These are phyloP conservation scores for Herpetomonas samuelpessoai DNA, from an alignment of 208 protist species.

Conservation along the genomic window DNA sequence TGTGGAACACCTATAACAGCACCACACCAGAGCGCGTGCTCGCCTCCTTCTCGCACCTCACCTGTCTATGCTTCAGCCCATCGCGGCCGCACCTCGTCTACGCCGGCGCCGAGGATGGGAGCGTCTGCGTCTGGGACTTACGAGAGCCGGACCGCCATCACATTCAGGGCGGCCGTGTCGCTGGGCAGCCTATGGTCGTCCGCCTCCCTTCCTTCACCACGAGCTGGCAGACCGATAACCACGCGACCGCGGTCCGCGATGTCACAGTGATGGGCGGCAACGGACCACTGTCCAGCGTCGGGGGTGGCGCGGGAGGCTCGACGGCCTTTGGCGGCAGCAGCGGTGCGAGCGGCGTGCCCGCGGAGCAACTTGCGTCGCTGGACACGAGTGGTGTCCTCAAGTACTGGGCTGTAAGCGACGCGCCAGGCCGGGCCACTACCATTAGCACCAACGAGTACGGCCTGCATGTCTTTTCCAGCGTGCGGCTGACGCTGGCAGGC, in stretches of 20 bases:
- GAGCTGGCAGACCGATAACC: conserved; percentile 67
- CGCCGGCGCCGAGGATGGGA: conserved; percentile 66
- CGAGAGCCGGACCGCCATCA: conserved; percentile 77
- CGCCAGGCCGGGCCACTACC: conserved; percentile 22
- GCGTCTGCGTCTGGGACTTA: conserved; percentile 69
- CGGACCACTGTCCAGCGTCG: neutral
- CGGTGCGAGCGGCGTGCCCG: conserved; percentile 43
- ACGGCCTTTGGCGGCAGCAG: conserved; percentile 9
- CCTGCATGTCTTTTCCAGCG: conserved; percentile 47
- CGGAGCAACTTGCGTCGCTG: conserved; percentile 74
- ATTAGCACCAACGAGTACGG: conserved; percentile 65
- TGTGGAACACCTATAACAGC: conserved; percentile 72
- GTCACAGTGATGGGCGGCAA: conserved; percentile 71
- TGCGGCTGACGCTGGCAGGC: conserved; percentile 34
- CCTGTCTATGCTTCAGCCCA: conserved; percentile 58
- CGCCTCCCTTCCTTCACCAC: conserved; percentile 74
- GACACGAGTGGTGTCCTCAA: conserved; percentile 42
- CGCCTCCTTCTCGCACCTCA: conserved; percentile 46
- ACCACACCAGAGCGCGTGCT: conserved; percentile 60
- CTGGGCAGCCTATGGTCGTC: conserved; percentile 25
- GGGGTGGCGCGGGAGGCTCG: too few relatives aligned
- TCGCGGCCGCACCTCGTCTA: conserved; percentile 61
- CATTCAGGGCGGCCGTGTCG: conserved; percentile 39
- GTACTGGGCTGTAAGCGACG: conserved; percentile 75
- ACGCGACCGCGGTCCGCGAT: conserved; percentile 44